Percentiles rank a stretch among this genome's conserved stretches.
phyloP scores from a whole-genome alignment of 225 moss, liverwort and hornwort species.

The Pseudoscleropodium purum region DNA sequence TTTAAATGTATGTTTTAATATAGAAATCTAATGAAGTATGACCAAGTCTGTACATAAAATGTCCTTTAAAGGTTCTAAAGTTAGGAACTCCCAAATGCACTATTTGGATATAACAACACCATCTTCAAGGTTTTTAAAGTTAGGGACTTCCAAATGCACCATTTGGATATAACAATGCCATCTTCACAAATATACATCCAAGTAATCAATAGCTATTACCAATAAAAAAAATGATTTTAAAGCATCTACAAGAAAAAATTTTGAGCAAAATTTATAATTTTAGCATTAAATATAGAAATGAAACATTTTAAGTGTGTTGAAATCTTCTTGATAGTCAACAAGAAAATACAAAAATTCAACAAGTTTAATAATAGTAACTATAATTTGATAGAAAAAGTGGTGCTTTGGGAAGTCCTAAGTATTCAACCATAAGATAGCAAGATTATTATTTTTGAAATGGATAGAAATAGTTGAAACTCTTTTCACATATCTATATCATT shows the following conservation, averaged over 20 bases:
- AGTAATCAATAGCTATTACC: background rate
- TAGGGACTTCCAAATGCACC: background rate
- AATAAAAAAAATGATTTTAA: background rate
- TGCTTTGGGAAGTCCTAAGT: rapidly evolving
- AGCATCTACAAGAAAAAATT: background rate
- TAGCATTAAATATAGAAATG: rapidly evolving
- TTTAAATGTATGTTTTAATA: too few relatives aligned
- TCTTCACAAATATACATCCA: background rate
- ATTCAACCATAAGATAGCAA: background rate
- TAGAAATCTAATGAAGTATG: too few relatives aligned
- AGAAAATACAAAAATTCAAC: background rate
- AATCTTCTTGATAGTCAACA: background rate
- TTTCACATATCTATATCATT: background rate
- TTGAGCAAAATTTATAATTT: background rate
- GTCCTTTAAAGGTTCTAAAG: too few relatives aligned
- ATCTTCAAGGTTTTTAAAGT: too few relatives aligned
- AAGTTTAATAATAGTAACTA: background rate
- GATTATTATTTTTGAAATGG: too few relatives aligned
- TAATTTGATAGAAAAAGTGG: background rate
- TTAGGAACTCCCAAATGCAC: too few relatives aligned
- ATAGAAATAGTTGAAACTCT: background rate
- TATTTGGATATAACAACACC: too few relatives aligned
- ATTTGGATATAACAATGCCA: background rate
- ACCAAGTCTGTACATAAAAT: too few relatives aligned
- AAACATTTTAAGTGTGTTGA: rapidly evolving